Conservation (phyloP, 257 asterid genomes). For the Jaltomata sinuosa region DNA sequence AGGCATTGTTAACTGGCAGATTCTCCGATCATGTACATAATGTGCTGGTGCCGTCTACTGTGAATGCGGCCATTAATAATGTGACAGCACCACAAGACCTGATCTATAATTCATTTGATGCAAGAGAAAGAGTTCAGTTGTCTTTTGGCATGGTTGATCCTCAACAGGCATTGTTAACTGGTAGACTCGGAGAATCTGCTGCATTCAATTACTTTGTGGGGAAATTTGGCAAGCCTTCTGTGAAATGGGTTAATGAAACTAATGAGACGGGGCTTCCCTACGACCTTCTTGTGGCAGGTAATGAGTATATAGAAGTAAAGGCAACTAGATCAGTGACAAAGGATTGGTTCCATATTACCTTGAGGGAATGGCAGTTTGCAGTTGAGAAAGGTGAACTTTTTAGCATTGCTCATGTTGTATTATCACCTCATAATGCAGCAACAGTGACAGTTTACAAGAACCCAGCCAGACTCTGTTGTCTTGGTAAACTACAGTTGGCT, state of each 20-base stretch:
- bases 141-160: slow-evolving; percentile 12
- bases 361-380: slow-evolving; percentile 90
- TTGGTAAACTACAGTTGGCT: slow-evolving; percentile 68
- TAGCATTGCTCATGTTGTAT: slow-evolving; percentile 32
- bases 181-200: slow-evolving; percentile 71
- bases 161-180: slow-evolving; percentile 60
- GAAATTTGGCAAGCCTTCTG: slow-evolving; percentile 26
- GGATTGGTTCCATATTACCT: slow-evolving; percentile 59
- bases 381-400: slow-evolving; percentile 75
- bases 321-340: slow-evolving; percentile 59
- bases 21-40: neutral
- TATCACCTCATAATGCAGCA: slow-evolving; percentile 45
- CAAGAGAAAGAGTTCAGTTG: slow-evolving; percentile 20
- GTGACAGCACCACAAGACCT: slow-evolving; percentile 17
- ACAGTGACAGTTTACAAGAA: slow-evolving; percentile 63
- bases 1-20: neutral
- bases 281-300: slow-evolving; percentile 49
- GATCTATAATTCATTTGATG: slow-evolving; percentile 15
- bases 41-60: slow-evolving; percentile 6
- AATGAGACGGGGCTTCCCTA: slow-evolving; percentile 87
- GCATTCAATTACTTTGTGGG: slow-evolving; percentile 59
- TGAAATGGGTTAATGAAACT: slow-evolving; percentile 75
- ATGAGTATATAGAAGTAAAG: slow-evolving; percentile 82
- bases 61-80: slow-evolving; percentile 10
- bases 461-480: slow-evolving; percentile 64